Evolutionary conservation across 2,329 filamentous ascomycete species (phyloP).

Genomic region (Hypoxylon sp.): DNA sequence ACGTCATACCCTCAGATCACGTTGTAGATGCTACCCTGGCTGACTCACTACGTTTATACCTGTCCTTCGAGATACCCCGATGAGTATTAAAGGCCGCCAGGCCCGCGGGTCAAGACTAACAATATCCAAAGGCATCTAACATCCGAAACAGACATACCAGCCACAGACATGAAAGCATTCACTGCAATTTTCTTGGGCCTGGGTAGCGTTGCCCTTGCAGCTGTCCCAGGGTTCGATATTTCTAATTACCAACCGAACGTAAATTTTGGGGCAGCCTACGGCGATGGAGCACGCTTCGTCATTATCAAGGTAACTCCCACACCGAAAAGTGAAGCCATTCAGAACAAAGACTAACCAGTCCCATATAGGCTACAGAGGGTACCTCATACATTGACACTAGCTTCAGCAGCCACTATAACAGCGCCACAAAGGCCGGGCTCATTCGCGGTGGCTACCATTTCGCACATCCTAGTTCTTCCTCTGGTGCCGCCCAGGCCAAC

Average conservation of each 20-base stretch:
- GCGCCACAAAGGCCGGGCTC: slow-evolving; percentile 63
- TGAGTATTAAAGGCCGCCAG: slow-evolving; percentile 1
- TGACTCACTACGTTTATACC: neutral
- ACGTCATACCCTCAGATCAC: neutral
- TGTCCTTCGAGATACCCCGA: neutral
- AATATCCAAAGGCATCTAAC: neutral
- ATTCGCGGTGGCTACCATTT: slow-evolving; percentile 70
- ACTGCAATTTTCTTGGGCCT: slow-evolving; percentile 35
- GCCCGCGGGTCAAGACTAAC: neutral
- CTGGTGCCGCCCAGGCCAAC: slow-evolving; percentile 62
- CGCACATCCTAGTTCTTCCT: slow-evolving; percentile 59
- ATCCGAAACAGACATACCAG: neutral
- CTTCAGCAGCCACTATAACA: slow-evolving; percentile 63
- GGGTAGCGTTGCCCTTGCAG: slow-evolving; percentile 46
- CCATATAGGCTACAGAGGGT: slow-evolving; percentile 64
- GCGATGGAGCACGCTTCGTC: slow-evolving; percentile 57
- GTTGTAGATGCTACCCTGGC: neutral
- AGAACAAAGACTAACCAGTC: neutral
- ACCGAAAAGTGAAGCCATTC: neutral
- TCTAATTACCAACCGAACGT: slow-evolving; percentile 57
- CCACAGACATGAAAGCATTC: slow-evolving; percentile 36
- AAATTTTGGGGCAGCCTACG: slow-evolving; percentile 55
- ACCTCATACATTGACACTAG: slow-evolving; percentile 58
- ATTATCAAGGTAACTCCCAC: slow-evolving; percentile 57
- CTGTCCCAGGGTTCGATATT: slow-evolving; percentile 58